Evolutionary conservation across 2,329 filamentous ascomycete species (phyloP).

Genomic region (Aspergillus pseudotamarii): DNA sequence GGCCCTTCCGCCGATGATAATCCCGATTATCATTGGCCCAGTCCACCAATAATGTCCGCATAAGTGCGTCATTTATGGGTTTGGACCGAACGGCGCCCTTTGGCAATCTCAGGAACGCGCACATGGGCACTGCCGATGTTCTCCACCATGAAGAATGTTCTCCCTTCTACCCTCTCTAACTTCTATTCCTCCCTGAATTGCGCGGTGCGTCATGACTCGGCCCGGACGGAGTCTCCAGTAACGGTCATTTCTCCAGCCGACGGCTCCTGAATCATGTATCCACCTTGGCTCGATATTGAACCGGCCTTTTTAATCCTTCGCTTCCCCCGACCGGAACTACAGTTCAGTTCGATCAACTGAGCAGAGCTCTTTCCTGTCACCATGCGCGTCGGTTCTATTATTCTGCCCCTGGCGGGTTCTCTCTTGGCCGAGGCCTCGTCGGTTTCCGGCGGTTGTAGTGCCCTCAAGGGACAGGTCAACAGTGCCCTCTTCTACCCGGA

Average conservation of each 20-base stretch:
- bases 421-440: slow-evolving; percentile 12
- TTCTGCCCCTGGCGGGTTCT: slow-evolving; percentile 17
- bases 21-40: background rate
- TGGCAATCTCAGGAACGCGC: background rate
- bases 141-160: background rate
- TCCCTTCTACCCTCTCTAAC: too few species aligned
- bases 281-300: background rate
- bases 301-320: background rate
- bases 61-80: background rate
- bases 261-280: background rate
- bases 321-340: background rate
- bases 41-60: background rate
- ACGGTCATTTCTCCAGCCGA: background rate
- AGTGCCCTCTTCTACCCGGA: slow-evolving; percentile 27
- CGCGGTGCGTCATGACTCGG: background rate
- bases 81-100: background rate
- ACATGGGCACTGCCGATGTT: background rate
- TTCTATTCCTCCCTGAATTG: background rate
- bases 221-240: background rate
- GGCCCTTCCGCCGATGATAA: background rate
- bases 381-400: slow-evolving; percentile 23
- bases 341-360: background rate
- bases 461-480: slow-evolving; percentile 18
- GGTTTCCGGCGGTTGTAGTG: slow-evolving; percentile 21
- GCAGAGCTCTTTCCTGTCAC: slow-evolving; percentile 3